Evolutionary conservation across 345 rosid genomes (phyloP), one percentile per base, ranked within the genome.

Genomic region (Carallia pectinifolia): DNA sequence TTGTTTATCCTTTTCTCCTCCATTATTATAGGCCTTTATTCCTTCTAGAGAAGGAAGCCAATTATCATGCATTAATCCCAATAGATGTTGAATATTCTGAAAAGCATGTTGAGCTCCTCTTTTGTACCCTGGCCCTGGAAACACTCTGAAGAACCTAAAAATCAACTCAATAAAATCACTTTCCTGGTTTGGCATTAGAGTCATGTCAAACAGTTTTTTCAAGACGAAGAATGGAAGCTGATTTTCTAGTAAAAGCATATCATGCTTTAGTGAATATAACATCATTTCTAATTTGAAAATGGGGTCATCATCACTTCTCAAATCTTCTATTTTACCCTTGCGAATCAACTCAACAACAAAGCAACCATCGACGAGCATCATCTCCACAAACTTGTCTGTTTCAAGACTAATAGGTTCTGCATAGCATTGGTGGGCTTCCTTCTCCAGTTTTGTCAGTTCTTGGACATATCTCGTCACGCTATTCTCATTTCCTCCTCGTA

Each of bases 191-290:
- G 16, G 10, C 4, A 10, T 30, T 23, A n/a, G 69, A n/a, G 69
- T 66, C 75, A 66, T 33, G 16, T 7, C 1, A 38, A 58, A 75
- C 27, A 75, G 15, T 29, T 52, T 7, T 18, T 13, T 15, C 1
- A 71, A 34, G 16, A 71, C 64, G 15, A 66, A 76, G 62, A 76
- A 71, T 1, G 80, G 69, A 71, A 76, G 80, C 5, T 67, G 76
- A 48, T 67, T 76, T 50, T 76, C 69, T 0, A 76, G 9, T 4
- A 23, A 23, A 23, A 23, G 23, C 23, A 23, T 23, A 23, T 23
- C 23, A 23, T 23, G 23, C 23, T 23, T 23, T 23, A 23, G 23
- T 23, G 23, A 23, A 23, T 23, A 23, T 0, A 23, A 23, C 23
- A 23, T 23, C 23, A 23, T 23, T 23, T 23, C 23, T 23, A 23